Evolutionary conservation across 495 filamentous ascomycete species (phyloP).

Genomic region (Podospora sp.): DNA sequence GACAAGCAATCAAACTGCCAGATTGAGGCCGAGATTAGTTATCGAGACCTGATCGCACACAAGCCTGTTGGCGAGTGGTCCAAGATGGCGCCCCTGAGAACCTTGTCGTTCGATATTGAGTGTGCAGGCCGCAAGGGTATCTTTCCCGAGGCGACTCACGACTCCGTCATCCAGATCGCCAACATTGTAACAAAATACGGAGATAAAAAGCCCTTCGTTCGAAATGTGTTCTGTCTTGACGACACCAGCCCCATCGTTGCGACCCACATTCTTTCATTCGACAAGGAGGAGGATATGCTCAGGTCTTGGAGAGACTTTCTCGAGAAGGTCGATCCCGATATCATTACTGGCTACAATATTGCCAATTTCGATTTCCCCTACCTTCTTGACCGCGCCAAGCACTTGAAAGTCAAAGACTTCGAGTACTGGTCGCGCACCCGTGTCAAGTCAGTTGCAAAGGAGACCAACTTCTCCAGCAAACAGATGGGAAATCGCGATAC

Average conservation of each 20-base stretch:
- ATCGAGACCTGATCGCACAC: slow-evolving; percentile 81
- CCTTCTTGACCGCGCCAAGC: slow-evolving; percentile 82
- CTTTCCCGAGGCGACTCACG: slow-evolving; percentile 87
- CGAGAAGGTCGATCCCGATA: slow-evolving; percentile 88
- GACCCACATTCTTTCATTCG: slow-evolving; percentile 84
- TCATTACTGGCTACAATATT: slow-evolving; percentile 99
- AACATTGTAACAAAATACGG: slow-evolving; percentile 97
- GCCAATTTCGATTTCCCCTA: slow-evolving; percentile 99
- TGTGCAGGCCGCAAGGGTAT: slow-evolving; percentile 97
- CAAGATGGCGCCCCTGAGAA: slow-evolving; percentile 94
- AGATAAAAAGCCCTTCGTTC: slow-evolving; percentile 91
- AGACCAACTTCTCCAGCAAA: slow-evolving; percentile 91
- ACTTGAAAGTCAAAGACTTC: slow-evolving; percentile 75
- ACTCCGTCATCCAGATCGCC: slow-evolving; percentile 98
- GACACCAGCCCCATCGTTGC: slow-evolving; percentile 91
- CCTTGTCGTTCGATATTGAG: slow-evolving; percentile 97
- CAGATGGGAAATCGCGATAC: slow-evolving; percentile 98
- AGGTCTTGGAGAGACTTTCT: slow-evolving; percentile 87
- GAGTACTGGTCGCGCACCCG: slow-evolving; percentile 78
- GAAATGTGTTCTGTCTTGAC: slow-evolving; percentile 94
- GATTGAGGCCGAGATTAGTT: slow-evolving; percentile 85
- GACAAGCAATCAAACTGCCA: slow-evolving; percentile 88
- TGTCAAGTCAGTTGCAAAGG: slow-evolving; percentile 65
- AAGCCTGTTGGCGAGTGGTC: slow-evolving; percentile 93
- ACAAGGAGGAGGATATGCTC: slow-evolving; percentile 82